Evolutionary conservation across 2,329 filamentous ascomycete species (phyloP), one percentile per base, ranked within the genome.

Genomic region (Colletotrichum viniferum): DNA sequence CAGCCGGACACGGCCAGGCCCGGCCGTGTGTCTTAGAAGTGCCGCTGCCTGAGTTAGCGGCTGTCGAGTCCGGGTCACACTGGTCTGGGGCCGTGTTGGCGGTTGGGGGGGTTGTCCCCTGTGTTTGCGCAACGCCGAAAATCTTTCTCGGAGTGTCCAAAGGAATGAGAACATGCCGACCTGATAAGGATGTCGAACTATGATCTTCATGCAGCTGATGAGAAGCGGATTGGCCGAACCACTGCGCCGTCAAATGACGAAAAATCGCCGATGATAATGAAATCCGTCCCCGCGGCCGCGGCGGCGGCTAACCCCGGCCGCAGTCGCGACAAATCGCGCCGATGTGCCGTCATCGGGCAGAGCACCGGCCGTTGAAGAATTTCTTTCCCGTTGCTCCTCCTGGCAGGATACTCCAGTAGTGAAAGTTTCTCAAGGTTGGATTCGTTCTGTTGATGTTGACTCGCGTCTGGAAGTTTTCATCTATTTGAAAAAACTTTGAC

Each of bases 331-430:
- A 73, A 66, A 73, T 73, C 56, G 34, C 69, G 43, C 69, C 69
- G 69, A 73, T 34, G 55, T 73, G 69, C 73, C 69, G 69, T 73
- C 73, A 73, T 75, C 63, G 62, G 56, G n/a, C 14, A 36, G 14
- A 48, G 21, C 30, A 56, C 55, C 62, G 62, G 55, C 56, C 43
- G 21, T 36, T 69, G 63, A 64, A 63, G 63, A 69, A 52, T 73
- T 67, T 76, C 73, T 69, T 34, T 32, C 26, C 36, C n/a, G 13
- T 16, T 12, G 34, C 52, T 63, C 38, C 48, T 61, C 28, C 24
- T 10, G 52, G 56, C 38, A 62, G 16, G 24, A 34, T 34, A 26
- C 32, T 43, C 24, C 28, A 36, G 26, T 13, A 62, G n/a, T 36
- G 36, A 55, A 52, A 3, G 16, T 34, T 18, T 32, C 55, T 14